Evolutionary conservation across 176 grass and related monocot genomes (phyloP).

Genomic region (Hyparrhenia diplandra): DNA sequence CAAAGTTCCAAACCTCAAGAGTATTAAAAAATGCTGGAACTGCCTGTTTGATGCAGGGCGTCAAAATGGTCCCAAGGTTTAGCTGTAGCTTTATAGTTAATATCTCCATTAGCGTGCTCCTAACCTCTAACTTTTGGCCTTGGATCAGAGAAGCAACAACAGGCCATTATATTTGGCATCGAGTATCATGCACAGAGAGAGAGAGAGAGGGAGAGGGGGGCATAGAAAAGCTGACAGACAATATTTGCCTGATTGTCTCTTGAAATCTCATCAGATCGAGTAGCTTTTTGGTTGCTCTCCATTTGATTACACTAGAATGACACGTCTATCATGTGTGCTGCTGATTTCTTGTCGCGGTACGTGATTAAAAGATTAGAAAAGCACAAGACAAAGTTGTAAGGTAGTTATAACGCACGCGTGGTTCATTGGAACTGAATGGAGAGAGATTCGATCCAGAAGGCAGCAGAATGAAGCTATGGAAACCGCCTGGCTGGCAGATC

Average conservation of each 20-base stretch:
- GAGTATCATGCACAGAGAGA: neutral
- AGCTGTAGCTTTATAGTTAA: neutral
- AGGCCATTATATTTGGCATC: neutral
- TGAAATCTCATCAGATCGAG: too few relatives aligned
- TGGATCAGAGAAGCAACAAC: neutral
- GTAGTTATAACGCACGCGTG: neutral
- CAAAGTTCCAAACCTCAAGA: neutral
- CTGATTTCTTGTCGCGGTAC: neutral
- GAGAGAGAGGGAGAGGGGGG: too few relatives aligned
- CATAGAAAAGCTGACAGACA: neutral
- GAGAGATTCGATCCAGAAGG: neutral
- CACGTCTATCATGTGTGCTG: neutral
- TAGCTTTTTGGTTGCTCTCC: neutral
- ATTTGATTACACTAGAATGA: neutral
- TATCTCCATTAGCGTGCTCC: slow-evolving; percentile 1
- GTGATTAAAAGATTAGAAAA: neutral
- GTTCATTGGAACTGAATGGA: too few relatives aligned
- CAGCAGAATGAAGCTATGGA: too few relatives aligned
- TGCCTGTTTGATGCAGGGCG: neutral
- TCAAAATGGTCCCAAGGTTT: neutral
- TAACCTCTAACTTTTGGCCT: neutral
- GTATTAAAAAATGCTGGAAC: neutral
- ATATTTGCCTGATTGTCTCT: too few relatives aligned
- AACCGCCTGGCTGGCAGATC: too few relatives aligned
- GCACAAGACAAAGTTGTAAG: neutral